Evolutionary conservation across 495 filamentous ascomycete species (phyloP).

Genomic region (Trichocladium uniseriatum): DNA sequence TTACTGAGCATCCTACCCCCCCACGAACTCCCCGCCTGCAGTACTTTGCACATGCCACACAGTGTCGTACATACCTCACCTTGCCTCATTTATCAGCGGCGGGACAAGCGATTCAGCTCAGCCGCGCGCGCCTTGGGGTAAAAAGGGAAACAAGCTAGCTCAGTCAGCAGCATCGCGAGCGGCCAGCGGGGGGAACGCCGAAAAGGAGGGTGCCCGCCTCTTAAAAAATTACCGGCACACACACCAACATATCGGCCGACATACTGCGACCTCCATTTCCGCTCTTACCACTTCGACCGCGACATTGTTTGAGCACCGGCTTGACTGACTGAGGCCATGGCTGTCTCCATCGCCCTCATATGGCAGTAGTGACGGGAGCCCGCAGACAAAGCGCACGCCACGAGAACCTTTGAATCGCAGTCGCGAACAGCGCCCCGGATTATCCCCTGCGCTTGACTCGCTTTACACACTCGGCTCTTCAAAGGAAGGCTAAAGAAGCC

Average conservation of each 20-base stretch:
- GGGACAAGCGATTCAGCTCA: not conserved
- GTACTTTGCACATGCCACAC: not conserved
- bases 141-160: not conserved
- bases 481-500: too few relatives aligned
- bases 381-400: conserved; percentile 3
- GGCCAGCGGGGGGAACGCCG: too few relatives aligned
- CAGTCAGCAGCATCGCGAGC: not conserved
- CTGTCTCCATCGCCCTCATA: conserved; percentile 3
- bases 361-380: conserved; percentile 14
- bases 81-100: not conserved
- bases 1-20: too few relatives aligned
- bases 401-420: not conserved
- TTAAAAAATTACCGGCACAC: too few relatives aligned
- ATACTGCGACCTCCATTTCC: not conserved
- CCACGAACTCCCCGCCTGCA: not conserved
- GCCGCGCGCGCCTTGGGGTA: not conserved
- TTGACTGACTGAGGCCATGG: conserved; percentile 13
- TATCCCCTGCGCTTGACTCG: not conserved
- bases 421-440: too few relatives aligned
- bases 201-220: too few relatives aligned
- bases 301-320: not conserved
- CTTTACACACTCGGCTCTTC: not conserved
- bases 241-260: too few relatives aligned
- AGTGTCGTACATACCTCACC: not conserved
- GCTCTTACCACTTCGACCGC: not conserved